These are phyloP conservation scores for Penicillium sp. DNA, from an alignment of 2,329 filamentous ascomycete genomes.

Conservation along the genomic window DNA sequence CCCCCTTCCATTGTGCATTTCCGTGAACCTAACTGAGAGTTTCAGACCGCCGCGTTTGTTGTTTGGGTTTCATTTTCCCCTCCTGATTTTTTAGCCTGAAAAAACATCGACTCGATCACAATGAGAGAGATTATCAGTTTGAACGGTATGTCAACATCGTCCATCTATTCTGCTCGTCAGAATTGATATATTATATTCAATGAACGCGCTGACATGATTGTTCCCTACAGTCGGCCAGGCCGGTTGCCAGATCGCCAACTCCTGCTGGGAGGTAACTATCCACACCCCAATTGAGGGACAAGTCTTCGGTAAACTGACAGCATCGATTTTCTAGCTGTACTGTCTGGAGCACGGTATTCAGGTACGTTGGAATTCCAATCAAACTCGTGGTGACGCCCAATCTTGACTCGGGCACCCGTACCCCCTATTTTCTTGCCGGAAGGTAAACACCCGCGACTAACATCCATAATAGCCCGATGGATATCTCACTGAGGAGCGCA, in stretches of 20 bases:
- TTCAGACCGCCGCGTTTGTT: constrained; percentile 27
- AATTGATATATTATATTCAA: constrained; percentile 9
- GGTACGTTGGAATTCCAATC: constrained; percentile 57
- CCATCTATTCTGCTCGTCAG: constrained; percentile 13
- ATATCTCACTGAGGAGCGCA: constrained; percentile 97
- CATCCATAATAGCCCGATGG: constrained; percentile 76
- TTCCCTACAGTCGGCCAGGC: constrained; percentile 84
- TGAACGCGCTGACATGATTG: constrained; percentile 34
- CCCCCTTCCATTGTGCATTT: constrained; percentile 12
- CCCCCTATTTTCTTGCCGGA: constrained; percentile 19
- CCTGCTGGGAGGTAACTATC: constrained; percentile 96
- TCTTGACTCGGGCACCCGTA: constrained; percentile 14
- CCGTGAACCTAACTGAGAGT: constrained; percentile 18
- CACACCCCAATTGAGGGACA: constrained; percentile 9
- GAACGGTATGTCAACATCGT: constrained; percentile 69
- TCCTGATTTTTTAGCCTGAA: constrained; percentile 26
- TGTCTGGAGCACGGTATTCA: constrained; percentile 99
- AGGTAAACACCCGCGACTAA: constrained; percentile 26
- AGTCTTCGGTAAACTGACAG: constrained; percentile 30
- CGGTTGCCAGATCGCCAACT: constrained; percentile 99
- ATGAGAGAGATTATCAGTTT: constrained; percentile 99
- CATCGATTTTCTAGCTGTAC: constrained; percentile 70
- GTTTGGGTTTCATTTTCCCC: constrained; percentile 26
- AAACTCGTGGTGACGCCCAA: constrained; percentile 15
- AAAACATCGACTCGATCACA: constrained; percentile 45